phyloP scores from a whole-genome alignment of 164 flowering plant species.

The Macadamia tetraphylla region DNA sequence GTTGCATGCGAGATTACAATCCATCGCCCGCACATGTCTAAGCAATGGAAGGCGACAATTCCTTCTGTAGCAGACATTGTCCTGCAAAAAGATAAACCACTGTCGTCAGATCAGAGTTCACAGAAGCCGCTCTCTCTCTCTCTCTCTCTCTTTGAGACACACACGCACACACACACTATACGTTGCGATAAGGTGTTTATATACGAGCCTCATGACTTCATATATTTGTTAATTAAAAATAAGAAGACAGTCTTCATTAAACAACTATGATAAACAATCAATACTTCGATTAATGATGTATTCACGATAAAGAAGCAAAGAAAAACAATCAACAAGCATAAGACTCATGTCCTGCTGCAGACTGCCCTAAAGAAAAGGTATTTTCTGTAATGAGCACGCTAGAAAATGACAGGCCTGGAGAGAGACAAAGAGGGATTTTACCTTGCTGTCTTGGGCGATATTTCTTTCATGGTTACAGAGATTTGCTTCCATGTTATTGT shows the following conservation, averaged over 20 bases:
- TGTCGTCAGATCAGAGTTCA: neutral
- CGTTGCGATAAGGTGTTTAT: neutral
- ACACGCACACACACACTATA: neutral
- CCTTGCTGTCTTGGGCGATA: too few species aligned
- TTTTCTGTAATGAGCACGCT: too few species aligned
- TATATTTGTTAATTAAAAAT: neutral
- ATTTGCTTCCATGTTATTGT: too few species aligned
- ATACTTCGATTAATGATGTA: too few species aligned
- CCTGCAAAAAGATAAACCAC: conserved; percentile 6
- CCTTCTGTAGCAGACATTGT: neutral
- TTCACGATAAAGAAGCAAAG: too few species aligned
- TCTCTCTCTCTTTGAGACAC: neutral
- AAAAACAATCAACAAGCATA: too few species aligned
- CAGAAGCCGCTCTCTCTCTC: neutral
- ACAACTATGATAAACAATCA: neutral
- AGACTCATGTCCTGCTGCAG: too few species aligned
- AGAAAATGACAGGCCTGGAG: too few species aligned
- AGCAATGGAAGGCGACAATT: neutral
- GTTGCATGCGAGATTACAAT: conserved; percentile 2
- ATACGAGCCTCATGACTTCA: neutral
- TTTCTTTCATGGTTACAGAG: too few species aligned
- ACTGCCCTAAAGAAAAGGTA: too few species aligned
- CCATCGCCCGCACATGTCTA: neutral
- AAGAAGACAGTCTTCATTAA: neutral
- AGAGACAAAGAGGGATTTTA: too few species aligned